Conservation (phyloP, 805 yeast genomes). For the Starmerella apis region DNA sequence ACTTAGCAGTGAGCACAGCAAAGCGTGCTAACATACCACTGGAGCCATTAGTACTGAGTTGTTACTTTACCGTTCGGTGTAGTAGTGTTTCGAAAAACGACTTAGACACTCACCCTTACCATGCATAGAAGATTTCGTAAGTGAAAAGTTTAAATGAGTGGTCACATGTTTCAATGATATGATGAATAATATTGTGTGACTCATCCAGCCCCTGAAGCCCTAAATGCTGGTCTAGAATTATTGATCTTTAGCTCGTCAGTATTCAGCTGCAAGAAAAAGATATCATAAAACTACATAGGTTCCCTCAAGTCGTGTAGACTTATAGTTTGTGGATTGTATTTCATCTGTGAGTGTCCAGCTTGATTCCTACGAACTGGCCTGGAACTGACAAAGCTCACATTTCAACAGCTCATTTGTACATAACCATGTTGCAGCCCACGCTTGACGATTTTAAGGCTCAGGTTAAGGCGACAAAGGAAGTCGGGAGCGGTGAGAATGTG, state of each 20-base stretch:
- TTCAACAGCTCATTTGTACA: background rate
- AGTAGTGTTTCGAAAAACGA: background rate
- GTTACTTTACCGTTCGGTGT: conserved; percentile 13
- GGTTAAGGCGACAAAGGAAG: conserved; percentile 27
- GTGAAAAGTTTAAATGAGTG: conserved; percentile 4
- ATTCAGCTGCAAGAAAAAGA: background rate
- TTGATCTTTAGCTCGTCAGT: too few species aligned
- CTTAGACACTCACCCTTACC: background rate
- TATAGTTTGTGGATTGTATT: background rate
- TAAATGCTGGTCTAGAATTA: background rate
- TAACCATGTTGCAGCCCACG: conserved; percentile 40
- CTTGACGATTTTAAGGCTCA: conserved; percentile 38
- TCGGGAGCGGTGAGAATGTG: conserved; percentile 43
- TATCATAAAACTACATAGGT: background rate
- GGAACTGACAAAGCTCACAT: background rate
- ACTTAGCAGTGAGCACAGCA: conserved; percentile 31
- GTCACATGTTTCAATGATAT: background rate
- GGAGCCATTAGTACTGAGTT: conserved; percentile 61
- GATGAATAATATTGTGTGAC: background rate
- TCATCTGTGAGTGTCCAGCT: background rate
- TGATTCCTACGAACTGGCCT: background rate
- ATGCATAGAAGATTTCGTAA: background rate
- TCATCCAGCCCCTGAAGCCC: conserved; percentile 3
- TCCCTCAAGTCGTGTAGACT: background rate
- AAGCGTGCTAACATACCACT: conserved; percentile 61